Conservation (phyloP, 306 rosid species). For the Begonia loranthoides region DNA sequence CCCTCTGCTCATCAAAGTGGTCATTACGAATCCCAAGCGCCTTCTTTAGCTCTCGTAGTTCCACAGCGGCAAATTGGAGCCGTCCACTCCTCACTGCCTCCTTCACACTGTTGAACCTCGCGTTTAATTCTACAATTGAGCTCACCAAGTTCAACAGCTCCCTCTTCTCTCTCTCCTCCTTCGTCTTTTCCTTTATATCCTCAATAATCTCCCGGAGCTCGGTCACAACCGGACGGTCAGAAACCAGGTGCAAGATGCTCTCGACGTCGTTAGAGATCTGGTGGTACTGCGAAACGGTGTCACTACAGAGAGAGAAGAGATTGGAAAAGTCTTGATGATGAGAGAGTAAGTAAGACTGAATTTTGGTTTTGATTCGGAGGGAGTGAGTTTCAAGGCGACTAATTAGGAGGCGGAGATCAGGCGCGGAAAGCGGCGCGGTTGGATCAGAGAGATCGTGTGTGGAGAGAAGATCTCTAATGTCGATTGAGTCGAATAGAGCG, state of each 20-base stretch:
- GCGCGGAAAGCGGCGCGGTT: constrained; percentile 70
- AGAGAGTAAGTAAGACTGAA: constrained; percentile 56
- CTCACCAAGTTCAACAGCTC: constrained; percentile 49
- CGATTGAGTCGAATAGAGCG: constrained; percentile 55
- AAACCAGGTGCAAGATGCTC: constrained; percentile 23
- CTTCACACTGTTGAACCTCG: constrained; percentile 37
- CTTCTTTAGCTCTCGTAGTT: constrained; percentile 44
- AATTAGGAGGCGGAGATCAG: constrained; percentile 92
- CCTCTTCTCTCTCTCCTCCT: constrained; percentile 46
- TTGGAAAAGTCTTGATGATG: constrained; percentile 58
- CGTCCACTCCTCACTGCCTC: constrained; percentile 52
- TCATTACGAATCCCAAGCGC: constrained; percentile 29
- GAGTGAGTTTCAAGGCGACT: constrained; percentile 94
- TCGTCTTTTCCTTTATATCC: constrained; percentile 40
- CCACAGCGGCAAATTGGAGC: constrained; percentile 57
- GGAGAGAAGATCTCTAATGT: constrained; percentile 78
- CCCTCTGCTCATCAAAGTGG: constrained; percentile 20
- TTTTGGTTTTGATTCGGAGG: constrained; percentile 59
- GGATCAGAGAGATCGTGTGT: constrained; percentile 77
- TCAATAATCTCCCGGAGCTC: constrained; percentile 40
- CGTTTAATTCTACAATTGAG: constrained; percentile 29
- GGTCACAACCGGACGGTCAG: constrained; percentile 42
- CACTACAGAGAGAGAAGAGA: constrained; percentile 63
- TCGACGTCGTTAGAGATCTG: constrained; percentile 31
- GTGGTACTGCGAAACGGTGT: constrained; percentile 47